Base-by-base conservation (phyloP, 2,329 filamentous ascomycete genomes). In the Verticillium zaregamsianum region DNA sequence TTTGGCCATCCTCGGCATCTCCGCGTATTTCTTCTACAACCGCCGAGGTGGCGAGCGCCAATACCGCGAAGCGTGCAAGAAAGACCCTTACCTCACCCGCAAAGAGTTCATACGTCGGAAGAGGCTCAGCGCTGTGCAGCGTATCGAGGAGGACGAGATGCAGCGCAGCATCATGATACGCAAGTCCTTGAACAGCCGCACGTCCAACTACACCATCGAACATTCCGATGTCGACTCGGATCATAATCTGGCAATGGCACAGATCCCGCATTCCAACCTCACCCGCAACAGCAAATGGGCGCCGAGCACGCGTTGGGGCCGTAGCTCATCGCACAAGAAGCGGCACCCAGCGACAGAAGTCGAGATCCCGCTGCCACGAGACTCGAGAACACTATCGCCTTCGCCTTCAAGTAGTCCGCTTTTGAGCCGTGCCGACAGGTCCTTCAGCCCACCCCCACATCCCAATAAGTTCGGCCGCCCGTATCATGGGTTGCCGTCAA, bases 151-250 rank as follows among this genome's bases (percentile, higher is more conserved):
- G 33, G 72, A 75, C 49, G 78, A 81, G 62, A 61, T 69, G 31
- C 73, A 79, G 62, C 70, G 79, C 14, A 66, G 68, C 33, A 70
- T 68, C 55, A 78, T 80, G 66, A 80, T 81, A 62, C 73, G 74
- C 59, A 81, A 81, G 67, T 79, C 78, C 2, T 68, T 81, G 9
- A 72, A 61, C 37, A 60, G 57, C 55, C 61, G 63, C 49, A 59
- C 55, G 6, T 59, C 58, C 15, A 35, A 9, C n/a, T 55, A 55
- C 23, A n/a, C 45, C 9, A 14, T 52, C 9, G 45, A 52, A 11
- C 23, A 31, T 4, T 14, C 35, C 14, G 35, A 58, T 35, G 20
- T 8, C 31, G 61, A 62, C 14, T 33, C 59, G 17, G 32, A 31
- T 28, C 23, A 62, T 25, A 17, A 60, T 28, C 28, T 12, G 3